Evolutionary conservation across 371 early-diverging fungal species (phyloP), one percentile per base, ranked within the genome.

Genomic region (Cokeromyces recurvatus): DNA sequence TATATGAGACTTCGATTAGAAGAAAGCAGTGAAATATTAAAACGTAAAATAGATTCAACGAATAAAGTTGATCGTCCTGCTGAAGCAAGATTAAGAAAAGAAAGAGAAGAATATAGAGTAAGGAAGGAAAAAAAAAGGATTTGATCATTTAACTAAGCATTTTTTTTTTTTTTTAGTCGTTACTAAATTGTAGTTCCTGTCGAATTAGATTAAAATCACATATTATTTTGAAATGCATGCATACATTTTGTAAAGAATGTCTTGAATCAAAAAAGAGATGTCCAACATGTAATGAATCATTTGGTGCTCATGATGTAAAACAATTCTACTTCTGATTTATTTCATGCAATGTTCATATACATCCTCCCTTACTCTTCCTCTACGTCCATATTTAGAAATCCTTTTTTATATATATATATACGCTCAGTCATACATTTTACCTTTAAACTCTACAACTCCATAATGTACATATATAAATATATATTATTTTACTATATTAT

Each of bases 221-320:
- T 55, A 81, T 86, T 1, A 64, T 98, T 5, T 35, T 77, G 34
- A 78, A 87, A 31, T 98, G 98, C 63, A 94, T 94, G 97, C 98
- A 98, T 55, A 89, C 89, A n/a, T 96, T 96, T 61, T 98, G 97
- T 68, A 88, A 91, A 65, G 82, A 84, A 43, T 99, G 99, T 59
- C 78, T 99, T 42, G 92, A 97, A n/a, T 81, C 98, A 9, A 93
- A 95, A 57, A 86, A 98, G 63, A 92, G 95, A 57, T 99, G 99
- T 75, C 99, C 99, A n/a, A 87, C 85, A 8, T 99, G 99, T 69
- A 89, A 89, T 23, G 85, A 87, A 55, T 71, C 88, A 12, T 99
- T 99, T 78, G 88, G 89, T 15, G 68, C 78, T 22, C 84, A 83
- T 46, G 99, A 99, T 71, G 87, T 98, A 16, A 81, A 83, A 54